phyloP scores from a whole-genome alignment of 805 yeast species.

The Alloascoidea hylecoeti region DNA sequence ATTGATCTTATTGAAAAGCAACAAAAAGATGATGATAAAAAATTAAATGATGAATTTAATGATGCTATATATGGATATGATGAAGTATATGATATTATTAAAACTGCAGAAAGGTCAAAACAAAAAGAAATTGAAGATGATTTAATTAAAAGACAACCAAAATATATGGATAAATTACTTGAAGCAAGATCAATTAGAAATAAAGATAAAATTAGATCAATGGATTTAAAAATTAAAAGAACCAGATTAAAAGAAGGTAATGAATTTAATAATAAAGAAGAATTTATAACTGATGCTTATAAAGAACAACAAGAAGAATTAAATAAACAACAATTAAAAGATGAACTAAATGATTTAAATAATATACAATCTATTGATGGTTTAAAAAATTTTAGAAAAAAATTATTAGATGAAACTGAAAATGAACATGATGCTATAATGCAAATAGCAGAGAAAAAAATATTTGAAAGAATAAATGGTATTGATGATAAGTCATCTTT shows the following conservation, averaged over 20 bases:
- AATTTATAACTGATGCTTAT: slow-evolving; percentile 35
- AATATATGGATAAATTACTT: slow-evolving; percentile 26
- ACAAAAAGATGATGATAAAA: not conserved
- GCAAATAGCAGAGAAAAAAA: slow-evolving; percentile 2
- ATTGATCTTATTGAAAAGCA: not conserved
- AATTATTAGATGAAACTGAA: slow-evolving; percentile 10
- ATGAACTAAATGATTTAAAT: slow-evolving; percentile 8
- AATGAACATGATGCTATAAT: slow-evolving; percentile 8
- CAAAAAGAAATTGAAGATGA: slow-evolving; percentile 8
- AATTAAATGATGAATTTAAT: not conserved
- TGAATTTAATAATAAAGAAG: slow-evolving; percentile 22
- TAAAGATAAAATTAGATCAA: slow-evolving; percentile 25
- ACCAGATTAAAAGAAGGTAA: slow-evolving; percentile 27
- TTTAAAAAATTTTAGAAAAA: slow-evolving; percentile 9
- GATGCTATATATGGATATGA: slow-evolving; percentile 25
- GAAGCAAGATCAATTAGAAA: slow-evolving; percentile 31
- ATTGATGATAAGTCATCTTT: not conserved
- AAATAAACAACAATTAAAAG: slow-evolving; percentile 7
- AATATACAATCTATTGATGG: slow-evolving; percentile 5
- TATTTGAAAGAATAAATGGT: too few relatives aligned
- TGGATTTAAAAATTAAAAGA: slow-evolving; percentile 21
- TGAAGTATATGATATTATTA: slow-evolving; percentile 30
- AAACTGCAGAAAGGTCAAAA: slow-evolving; percentile 11
- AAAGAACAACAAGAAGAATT: slow-evolving; percentile 21
- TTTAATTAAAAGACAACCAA: slow-evolving; percentile 10